Evolutionary conservation across 148 eudicot genomes (phyloP).

Genomic region (Cornus controversa): DNA sequence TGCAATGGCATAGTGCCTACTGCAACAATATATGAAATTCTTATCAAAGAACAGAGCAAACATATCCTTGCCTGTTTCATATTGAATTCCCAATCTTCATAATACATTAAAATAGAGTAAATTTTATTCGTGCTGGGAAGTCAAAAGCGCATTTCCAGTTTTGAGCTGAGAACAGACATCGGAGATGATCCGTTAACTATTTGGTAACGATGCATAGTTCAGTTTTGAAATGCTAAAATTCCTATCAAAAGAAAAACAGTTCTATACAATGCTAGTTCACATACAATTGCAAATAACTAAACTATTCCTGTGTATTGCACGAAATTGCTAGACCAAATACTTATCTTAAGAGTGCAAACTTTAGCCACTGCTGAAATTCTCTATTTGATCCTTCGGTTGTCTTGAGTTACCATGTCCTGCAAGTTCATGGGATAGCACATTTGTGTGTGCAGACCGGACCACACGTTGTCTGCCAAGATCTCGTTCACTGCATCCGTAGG

Average conservation of each 20-base stretch:
- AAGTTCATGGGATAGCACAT: constrained; percentile 88
- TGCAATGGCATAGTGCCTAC: background rate
- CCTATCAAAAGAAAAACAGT: no score
- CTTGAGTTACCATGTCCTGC: constrained; percentile 50
- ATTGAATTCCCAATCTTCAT: background rate
- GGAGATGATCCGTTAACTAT: constrained; percentile 1
- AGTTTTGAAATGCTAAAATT: no score
- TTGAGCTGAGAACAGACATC: constrained; percentile 13
- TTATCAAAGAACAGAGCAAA: background rate
- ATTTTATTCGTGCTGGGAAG: constrained; percentile 12
- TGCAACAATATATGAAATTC: background rate
- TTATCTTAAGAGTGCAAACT: no score
- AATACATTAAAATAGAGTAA: no score
- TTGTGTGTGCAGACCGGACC: constrained; percentile 70
- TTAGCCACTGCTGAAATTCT: background rate
- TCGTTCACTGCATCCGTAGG: constrained; percentile 78
- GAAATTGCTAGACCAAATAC: no score
- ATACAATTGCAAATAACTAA: no score
- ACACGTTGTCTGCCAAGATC: constrained; percentile 77
- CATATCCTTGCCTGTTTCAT: background rate
- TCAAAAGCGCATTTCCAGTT: constrained; percentile 22
- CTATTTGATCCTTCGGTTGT: constrained; percentile 5
- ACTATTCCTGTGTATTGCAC: background rate
- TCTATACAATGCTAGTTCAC: no score
- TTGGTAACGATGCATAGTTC: no score